Percentiles rank a stretch among this genome's conserved stretches.
These are phyloP conservation scores for Pseudevernia furfuracea DNA, from an alignment of 495 filamentous ascomycete species.

Conservation along the genomic window DNA sequence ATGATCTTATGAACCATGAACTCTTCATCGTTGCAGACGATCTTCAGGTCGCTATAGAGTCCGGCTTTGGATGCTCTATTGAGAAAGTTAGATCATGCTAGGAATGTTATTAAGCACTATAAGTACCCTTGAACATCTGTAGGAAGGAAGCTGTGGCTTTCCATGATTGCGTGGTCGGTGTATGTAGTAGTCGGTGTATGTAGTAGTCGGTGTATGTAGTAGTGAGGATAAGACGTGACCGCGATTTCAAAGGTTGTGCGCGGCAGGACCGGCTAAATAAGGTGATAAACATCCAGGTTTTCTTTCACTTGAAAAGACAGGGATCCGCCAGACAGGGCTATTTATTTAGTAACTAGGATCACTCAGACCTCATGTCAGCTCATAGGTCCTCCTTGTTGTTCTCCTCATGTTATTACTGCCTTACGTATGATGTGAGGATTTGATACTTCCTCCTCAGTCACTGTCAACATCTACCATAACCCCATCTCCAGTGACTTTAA, in stretches of 20 bases:
- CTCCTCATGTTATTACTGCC: neutral
- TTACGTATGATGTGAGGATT: neutral
- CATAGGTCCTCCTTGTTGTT: neutral
- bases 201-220: neutral
- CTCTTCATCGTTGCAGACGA: neutral
- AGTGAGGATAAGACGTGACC: neutral
- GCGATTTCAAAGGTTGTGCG: no score
- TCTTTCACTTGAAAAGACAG: neutral
- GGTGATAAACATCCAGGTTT: neutral
- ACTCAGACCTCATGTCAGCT: neutral
- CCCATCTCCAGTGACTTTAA: conserved; percentile 6
- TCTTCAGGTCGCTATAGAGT: conserved; percentile 4
- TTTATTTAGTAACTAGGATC: neutral
- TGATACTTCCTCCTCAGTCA: neutral
- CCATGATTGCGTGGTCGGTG: neutral
- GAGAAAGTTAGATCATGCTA: neutral
- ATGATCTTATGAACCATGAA: conserved; percentile 5
- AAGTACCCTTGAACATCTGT: neutral
- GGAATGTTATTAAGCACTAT: no score
- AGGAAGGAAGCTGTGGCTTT: neutral
- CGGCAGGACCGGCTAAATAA: neutral
- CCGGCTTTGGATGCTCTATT: neutral
- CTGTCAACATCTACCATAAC: neutral
- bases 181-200: neutral
- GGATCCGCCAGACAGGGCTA: neutral